These are phyloP conservation scores for Fraxinus pennsylvanica DNA, from an alignment of 257 asterid genomes.

Conservation along the genomic window DNA sequence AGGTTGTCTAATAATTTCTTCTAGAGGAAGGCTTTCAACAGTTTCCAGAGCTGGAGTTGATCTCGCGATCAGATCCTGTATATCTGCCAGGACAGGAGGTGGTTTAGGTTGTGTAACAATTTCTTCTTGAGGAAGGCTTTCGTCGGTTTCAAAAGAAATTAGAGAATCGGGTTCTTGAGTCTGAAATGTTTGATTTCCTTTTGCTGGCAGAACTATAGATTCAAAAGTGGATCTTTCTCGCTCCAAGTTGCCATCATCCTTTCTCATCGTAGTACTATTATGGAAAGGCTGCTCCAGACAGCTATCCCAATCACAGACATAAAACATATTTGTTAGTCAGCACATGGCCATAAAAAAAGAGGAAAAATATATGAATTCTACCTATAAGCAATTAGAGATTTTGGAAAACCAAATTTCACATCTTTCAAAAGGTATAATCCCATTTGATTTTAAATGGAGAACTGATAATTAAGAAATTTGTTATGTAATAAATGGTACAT, in stretches of 20 bases:
- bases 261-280: constrained; percentile 42
- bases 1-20: constrained; percentile 67
- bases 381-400: not conserved
- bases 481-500: constrained; percentile 12
- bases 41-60: constrained; percentile 43
- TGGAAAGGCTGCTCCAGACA: constrained; percentile 50
- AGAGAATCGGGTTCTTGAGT: constrained; percentile 69
- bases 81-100: constrained; percentile 80
- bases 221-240: constrained; percentile 47
- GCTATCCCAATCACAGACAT: constrained; percentile 33
- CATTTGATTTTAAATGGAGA: constrained; percentile 10
- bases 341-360: constrained; percentile 12
- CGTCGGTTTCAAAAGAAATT: constrained; percentile 71
- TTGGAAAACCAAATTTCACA: constrained; percentile 7
- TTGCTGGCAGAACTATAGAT: constrained; percentile 43
- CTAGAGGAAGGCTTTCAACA: constrained; percentile 48
- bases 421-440: constrained; percentile 3
- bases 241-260: constrained; percentile 46
- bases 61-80: constrained; percentile 72
- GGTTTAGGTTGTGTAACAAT: constrained; percentile 79
- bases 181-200: constrained; percentile 33
- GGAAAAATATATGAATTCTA: constrained; percentile 16
- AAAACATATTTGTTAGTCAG: constrained; percentile 17
- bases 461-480: constrained; percentile 4
- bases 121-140: constrained; percentile 49